phyloP scores from a whole-genome alignment of 169 alveolate species.

The Neospora caninum region DNA sequence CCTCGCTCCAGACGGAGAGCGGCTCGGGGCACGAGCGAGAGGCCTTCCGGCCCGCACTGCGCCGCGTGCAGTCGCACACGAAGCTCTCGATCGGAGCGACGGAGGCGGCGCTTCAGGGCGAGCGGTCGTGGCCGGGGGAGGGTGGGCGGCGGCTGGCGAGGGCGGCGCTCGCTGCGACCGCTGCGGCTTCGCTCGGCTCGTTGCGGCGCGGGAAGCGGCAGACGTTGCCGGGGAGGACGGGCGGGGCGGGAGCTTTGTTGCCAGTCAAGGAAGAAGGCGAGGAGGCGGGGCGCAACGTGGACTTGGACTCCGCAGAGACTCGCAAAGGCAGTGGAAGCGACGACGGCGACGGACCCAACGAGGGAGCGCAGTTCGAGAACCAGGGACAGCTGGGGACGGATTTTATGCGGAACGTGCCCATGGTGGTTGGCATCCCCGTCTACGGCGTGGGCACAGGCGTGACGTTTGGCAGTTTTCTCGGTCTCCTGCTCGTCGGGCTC shows the following conservation, averaged over 20 bases:
- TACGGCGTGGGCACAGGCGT: conserved; percentile 26
- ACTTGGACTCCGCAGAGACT: not conserved
- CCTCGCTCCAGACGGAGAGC: not conserved
- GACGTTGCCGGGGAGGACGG: not conserved
- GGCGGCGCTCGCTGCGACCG: conserved; percentile 17
- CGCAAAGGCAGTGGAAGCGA: not conserved
- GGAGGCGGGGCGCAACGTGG: not conserved
- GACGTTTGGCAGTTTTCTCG: conserved; percentile 30
- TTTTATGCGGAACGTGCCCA: conserved; percentile 68
- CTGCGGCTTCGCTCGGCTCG: not conserved
- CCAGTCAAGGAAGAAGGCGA: conserved; percentile 6
- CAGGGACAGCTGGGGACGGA: conserved; percentile 70
- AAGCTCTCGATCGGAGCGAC: not conserved
- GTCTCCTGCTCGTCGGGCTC: not conserved
- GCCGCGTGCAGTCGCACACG: not conserved
- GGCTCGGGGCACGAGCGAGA: not conserved
- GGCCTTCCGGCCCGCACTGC: not conserved
- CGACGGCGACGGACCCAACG: not conserved
- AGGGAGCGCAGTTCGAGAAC: not conserved
- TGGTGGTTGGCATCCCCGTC: conserved; percentile 57
- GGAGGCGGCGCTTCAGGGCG: not conserved
- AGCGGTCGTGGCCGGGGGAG: not conserved
- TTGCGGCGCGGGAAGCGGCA: not conserved
- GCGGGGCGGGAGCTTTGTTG: not conserved
- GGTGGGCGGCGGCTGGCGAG: not conserved